phyloP scores from a whole-genome alignment of 108 stramenopile species.

The Pelagomonas calceolata region DNA sequence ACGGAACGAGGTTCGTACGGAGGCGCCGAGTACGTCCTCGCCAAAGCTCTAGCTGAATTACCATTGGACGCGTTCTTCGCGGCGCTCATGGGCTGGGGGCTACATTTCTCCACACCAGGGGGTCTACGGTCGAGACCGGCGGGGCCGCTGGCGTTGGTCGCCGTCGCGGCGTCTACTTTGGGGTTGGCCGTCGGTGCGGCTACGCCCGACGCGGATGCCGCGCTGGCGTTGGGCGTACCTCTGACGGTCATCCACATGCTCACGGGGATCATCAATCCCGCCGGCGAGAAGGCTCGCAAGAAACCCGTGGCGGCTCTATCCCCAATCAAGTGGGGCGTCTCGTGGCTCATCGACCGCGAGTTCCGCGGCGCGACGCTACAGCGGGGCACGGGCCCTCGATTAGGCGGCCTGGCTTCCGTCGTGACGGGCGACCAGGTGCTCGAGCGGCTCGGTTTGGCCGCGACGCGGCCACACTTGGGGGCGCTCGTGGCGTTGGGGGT shows the following conservation, averaged over 20 bases:
- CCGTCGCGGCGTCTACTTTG: slow-evolving; percentile 55
- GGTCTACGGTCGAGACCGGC: slow-evolving; percentile 45
- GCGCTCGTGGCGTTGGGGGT: too few relatives aligned
- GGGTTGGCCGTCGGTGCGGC: slow-evolving; percentile 68
- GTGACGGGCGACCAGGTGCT: too few relatives aligned
- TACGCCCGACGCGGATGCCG: slow-evolving; percentile 43
- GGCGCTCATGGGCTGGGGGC: slow-evolving; percentile 46
- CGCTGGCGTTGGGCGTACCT: slow-evolving; percentile 45
- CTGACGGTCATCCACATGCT: slow-evolving; percentile 42
- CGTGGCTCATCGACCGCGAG: neutral
- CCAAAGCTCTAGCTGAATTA: slow-evolving; percentile 64
- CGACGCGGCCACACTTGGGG: too few relatives aligned
- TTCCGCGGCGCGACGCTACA: neutral
- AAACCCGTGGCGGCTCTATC: neutral
- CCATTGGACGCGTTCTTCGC: slow-evolving; percentile 58
- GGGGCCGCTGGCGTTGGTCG: slow-evolving; percentile 56
- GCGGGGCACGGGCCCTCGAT: too few relatives aligned
- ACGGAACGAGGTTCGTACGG: slow-evolving; percentile 54
- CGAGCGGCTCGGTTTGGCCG: too few relatives aligned
- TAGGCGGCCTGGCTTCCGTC: too few relatives aligned
- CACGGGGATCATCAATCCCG: slow-evolving; percentile 70
- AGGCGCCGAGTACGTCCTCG: slow-evolving; percentile 63
- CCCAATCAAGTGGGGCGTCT: neutral
- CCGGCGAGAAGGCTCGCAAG: slow-evolving; percentile 21
- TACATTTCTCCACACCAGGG: slow-evolving; percentile 44